Evolutionary conservation across 169 alveolate genomes (phyloP).

Genomic region (Neospora caninum): DNA sequence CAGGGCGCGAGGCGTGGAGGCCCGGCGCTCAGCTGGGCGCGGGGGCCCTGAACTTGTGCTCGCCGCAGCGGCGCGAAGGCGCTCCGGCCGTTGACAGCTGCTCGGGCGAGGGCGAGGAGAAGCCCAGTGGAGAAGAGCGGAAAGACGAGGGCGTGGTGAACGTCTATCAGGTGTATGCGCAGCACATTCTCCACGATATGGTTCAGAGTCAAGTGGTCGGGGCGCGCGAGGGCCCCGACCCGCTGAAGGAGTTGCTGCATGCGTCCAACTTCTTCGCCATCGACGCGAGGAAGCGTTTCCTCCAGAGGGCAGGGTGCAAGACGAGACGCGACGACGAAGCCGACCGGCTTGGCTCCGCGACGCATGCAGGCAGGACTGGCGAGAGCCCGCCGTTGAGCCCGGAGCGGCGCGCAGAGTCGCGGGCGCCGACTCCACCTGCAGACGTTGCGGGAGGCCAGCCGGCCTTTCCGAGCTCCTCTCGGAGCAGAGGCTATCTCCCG

Average conservation of each 20-base stretch:
- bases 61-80: neutral
- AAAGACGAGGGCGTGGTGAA: neutral
- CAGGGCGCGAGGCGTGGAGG: neutral
- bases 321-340: neutral
- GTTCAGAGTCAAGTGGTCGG: conserved; percentile 14
- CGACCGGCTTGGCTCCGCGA: neutral
- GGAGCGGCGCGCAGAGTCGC: neutral
- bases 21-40: neutral
- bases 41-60: neutral
- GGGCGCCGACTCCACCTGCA: neutral
- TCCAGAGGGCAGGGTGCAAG: neutral
- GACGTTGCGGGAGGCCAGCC: neutral
- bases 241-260: neutral
- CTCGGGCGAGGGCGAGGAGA: neutral
- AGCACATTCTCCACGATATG: neutral
- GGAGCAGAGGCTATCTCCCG: neutral
- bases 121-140: neutral
- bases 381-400: neutral
- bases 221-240: neutral
- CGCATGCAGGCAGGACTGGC: neutral
- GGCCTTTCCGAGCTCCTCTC: neutral
- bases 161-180: conserved; percentile 7
- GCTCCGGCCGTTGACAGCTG: neutral
- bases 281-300: neutral
- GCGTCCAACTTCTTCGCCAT: neutral